Base-by-base conservation (phyloP, 805 yeast species). In the Candida taoyuanica region DNA sequence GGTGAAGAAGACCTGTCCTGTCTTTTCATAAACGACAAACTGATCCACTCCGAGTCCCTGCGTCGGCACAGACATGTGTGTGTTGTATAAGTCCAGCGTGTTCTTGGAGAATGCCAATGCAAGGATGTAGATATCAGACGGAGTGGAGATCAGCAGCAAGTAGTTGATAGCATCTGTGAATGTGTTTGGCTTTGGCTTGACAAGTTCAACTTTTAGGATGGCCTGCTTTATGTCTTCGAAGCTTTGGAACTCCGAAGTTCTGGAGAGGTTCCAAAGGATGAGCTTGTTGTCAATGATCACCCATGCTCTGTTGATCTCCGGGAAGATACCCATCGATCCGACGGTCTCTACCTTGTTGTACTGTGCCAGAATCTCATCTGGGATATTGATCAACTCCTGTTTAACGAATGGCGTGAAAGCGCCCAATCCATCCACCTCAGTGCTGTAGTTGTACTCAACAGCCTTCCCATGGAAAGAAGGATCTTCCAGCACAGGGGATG, bases 281-380 rank as follows among this genome's bases (percentile, higher is more conserved):
- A 91, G 67, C 51, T 83, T 82, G 56, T 82, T 81, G 54, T 87
- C 97, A 23, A 81, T 76, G 3, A 83, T 77, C 23, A 91, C 72
- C 96, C 97, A 93, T 12, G 89, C 78, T 42, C 95, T 76, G 44
- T 77, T 74, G 21, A 93, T 71, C 41, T 83, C 88, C 0, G 89
- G 76, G 48, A 93, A 79, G 18, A 88, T 63, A 12, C 98, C 98
- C 78, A 85, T 80, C 42, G 80, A 78, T 27, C 88, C 77, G 33
- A 71, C 71, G 37, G 78, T 72, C 52, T 83, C 80, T 5, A 85
- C 71, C 34, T 73, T 71, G 47, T 78, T 79, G 56, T 81, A 76
- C 49, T 84, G 87, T 38, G 80, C 81, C 48, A 84, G 74, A 44
- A 87, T 77, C 44, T 74, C 77, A 56, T 88, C 95, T 1, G 97